Evolutionary conservation across 2,329 filamentous ascomycete genomes (phyloP).

Genomic region (Monascus ruber): DNA sequence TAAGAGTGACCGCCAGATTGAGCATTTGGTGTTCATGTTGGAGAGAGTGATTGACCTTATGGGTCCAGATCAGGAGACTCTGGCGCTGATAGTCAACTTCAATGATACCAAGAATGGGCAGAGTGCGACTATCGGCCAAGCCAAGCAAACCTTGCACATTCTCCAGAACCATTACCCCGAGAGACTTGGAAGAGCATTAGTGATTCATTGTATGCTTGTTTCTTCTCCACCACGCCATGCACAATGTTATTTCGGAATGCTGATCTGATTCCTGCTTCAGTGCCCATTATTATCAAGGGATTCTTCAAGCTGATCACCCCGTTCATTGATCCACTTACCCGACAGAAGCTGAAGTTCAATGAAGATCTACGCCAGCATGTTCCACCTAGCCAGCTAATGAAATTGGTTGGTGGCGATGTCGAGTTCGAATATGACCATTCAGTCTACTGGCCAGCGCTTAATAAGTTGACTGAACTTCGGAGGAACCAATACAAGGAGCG

Average conservation of each 20-base stretch:
- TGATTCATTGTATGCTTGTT: conserved; percentile 62
- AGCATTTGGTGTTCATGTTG: conserved; percentile 93
- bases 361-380: conserved; percentile 78
- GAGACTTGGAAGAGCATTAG: conserved; percentile 73
- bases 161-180: conserved; percentile 95
- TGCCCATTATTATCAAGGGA: conserved; percentile 80
- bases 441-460: conserved; percentile 79
- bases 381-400: conserved; percentile 71
- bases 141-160: conserved; percentile 76
- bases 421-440: conserved; percentile 87
- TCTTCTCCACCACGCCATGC: neutral
- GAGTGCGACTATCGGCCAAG: conserved; percentile 65
- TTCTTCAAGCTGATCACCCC: conserved; percentile 96
- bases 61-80: conserved; percentile 72
- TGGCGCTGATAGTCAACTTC: conserved; percentile 86
- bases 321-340: conserved; percentile 90
- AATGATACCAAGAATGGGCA: conserved; percentile 63
- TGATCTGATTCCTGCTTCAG: conserved; percentile 32
- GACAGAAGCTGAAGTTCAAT: conserved; percentile 95
- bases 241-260: neutral
- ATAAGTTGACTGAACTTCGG: conserved; percentile 56
- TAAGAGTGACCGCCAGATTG: conserved; percentile 69
- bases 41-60: conserved; percentile 82
- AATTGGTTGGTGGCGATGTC: conserved; percentile 63
- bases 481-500: conserved; percentile 52